Conservation (phyloP, 345 rosid species). For the Lepidium didymum region DNA sequence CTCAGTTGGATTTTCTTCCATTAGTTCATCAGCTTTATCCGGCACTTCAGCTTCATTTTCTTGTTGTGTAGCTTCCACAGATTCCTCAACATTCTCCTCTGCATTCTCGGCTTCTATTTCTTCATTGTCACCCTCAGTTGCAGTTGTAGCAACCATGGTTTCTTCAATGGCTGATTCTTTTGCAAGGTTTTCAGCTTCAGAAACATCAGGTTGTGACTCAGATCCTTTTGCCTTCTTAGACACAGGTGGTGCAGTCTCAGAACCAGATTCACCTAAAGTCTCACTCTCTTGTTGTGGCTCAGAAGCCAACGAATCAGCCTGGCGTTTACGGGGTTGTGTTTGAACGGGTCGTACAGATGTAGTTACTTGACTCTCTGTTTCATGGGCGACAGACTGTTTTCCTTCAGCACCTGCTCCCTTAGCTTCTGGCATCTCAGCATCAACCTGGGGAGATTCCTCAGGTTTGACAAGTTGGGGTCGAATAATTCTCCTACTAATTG, state of each 20-base stretch:
- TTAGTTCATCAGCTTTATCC: conserved; percentile 39
- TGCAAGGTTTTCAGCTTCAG: conserved; percentile 30
- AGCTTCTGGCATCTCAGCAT: conserved; percentile 68
- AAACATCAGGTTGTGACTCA: conserved; percentile 35
- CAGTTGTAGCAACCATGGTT: conserved; percentile 36
- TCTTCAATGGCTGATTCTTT: conserved; percentile 43
- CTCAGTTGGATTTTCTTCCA: conserved; percentile 43
- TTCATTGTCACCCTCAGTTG: conserved; percentile 42
- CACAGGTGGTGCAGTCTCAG: conserved; percentile 40
- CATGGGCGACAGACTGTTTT: conserved; percentile 40
- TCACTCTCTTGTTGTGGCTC: conserved; percentile 44
- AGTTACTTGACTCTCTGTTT: conserved; percentile 43
- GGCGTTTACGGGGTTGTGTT: conserved; percentile 56
- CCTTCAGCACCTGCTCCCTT: conserved; percentile 44
- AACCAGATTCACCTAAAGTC: conserved; percentile 34
- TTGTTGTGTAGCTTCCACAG: conserved; percentile 37
- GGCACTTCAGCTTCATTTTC: conserved; percentile 37
- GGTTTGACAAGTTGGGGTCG: conserved; percentile 60
- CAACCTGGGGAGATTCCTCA: conserved; percentile 53
- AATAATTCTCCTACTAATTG: conserved; percentile 57
- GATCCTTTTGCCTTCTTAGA: conserved; percentile 57
- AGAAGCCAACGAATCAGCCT: conserved; percentile 38
- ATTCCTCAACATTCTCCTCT: conserved; percentile 46
- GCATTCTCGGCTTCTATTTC: conserved; percentile 53
- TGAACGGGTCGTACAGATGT: conserved; percentile 29